phyloP scores from a whole-genome alignment of 371 early-diverging fungal genomes.

The Modicella reniformis region DNA sequence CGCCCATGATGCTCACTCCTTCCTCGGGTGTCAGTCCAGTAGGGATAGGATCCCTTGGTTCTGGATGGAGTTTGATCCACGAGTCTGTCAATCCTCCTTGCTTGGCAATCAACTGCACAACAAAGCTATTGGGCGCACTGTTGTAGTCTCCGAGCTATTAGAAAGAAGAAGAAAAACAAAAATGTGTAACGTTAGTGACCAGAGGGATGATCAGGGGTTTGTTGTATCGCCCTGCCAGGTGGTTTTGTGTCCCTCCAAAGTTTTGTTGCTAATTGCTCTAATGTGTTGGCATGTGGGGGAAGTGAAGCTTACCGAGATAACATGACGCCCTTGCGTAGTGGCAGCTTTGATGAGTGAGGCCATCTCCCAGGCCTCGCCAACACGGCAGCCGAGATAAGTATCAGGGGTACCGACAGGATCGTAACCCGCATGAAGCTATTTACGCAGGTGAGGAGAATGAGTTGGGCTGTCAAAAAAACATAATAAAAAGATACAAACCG shows the following conservation, averaged over 20 bases:
- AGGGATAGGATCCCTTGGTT: slow-evolving; percentile 43
- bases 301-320: slow-evolving; percentile 48
- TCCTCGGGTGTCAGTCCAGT: slow-evolving; percentile 42
- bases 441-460: neutral
- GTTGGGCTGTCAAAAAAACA: neutral
- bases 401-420: slow-evolving; percentile 50
- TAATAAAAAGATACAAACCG: neutral
- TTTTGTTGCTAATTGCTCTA: neutral
- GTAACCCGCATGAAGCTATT: slow-evolving; percentile 51
- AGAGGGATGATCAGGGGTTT: neutral
- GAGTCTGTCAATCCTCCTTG: slow-evolving; percentile 70
- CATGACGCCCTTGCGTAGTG: slow-evolving; percentile 50
- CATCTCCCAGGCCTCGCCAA: slow-evolving; percentile 55
- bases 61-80: slow-evolving; percentile 60
- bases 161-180: neutral
- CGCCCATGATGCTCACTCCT: slow-evolving; percentile 56
- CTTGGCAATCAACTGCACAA: slow-evolving; percentile 58
- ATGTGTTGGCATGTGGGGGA: neutral
- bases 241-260: too few relatives aligned
- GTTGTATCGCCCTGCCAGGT: neutral
- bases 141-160: slow-evolving; percentile 68
- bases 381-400: slow-evolving; percentile 47
- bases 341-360: slow-evolving; percentile 42
- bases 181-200: neutral
- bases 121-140: slow-evolving; percentile 63